Evolutionary conservation across 345 rosid genomes (phyloP).

Genomic region (Raphanus raphanistrum): DNA sequence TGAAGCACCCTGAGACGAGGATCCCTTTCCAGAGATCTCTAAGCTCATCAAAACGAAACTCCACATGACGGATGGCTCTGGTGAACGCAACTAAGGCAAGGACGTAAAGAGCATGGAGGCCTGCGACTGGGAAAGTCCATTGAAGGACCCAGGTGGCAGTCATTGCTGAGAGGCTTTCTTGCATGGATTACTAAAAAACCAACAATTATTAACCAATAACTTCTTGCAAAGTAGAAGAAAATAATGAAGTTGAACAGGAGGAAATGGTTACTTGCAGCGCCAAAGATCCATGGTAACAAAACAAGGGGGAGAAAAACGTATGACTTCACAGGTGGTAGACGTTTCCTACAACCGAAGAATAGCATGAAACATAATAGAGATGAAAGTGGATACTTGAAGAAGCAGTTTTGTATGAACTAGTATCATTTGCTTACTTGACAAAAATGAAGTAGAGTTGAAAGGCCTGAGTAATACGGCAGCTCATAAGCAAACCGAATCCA

Average conservation of each 20-base stretch:
- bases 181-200: conserved; percentile 55
- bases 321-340: conserved; percentile 73
- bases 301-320: conserved; percentile 70
- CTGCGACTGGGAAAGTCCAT: conserved; percentile 60
- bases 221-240: background rate
- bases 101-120: conserved; percentile 60
- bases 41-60: conserved; percentile 84
- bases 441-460: conserved; percentile 81
- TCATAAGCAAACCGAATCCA: conserved; percentile 83
- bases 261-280: conserved; percentile 61
- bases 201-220: background rate
- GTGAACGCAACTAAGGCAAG: conserved; percentile 61
- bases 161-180: conserved; percentile 55
- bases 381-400: background rate
- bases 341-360: conserved; percentile 52
- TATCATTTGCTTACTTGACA: conserved; percentile 55
- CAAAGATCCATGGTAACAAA: conserved; percentile 74
- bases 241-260: background rate
- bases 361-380: conserved; percentile 1
- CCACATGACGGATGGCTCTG: conserved; percentile 66
- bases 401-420: background rate
- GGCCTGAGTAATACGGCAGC: conserved; percentile 84
- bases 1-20: conserved; percentile 60
- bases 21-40: conserved; percentile 87
- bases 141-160: conserved; percentile 60